phyloP scores from a whole-genome alignment of 2,329 filamentous ascomycete species.

The Madurella fahalii region DNA sequence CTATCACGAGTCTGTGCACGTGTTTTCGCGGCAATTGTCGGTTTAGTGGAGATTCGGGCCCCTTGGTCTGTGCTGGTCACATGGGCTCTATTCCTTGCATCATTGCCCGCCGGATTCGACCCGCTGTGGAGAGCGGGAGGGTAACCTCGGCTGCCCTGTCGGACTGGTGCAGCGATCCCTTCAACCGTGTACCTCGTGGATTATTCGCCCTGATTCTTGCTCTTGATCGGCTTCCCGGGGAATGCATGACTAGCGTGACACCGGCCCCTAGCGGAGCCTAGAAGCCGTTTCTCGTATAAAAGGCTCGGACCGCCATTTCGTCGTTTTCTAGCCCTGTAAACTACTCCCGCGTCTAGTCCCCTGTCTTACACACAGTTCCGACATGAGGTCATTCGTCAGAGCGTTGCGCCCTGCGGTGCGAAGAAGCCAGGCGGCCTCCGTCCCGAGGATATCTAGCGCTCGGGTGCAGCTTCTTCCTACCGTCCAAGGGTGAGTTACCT shows the following conservation, averaged over 20 bases:
- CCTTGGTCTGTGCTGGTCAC: constrained; percentile 15
- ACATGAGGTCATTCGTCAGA: constrained; percentile 48
- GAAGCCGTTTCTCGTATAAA: constrained; percentile 1
- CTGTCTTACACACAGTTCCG: constrained; percentile 12
- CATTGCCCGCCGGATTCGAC: background rate
- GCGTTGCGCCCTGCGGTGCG: constrained; percentile 49
- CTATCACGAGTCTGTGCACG: constrained; percentile 20
- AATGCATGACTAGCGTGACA: constrained; percentile 5
- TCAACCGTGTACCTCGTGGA: constrained; percentile 6
- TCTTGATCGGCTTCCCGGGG: background rate
- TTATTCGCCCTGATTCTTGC: background rate
- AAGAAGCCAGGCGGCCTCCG: constrained; percentile 36
- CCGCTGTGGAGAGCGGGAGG: constrained; percentile 11
- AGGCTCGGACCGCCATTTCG: background rate
- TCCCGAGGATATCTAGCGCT: constrained; percentile 31
- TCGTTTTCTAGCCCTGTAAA: background rate
- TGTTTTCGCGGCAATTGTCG: constrained; percentile 25
- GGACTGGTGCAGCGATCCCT: background rate
- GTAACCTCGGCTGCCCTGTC: constrained; percentile 19
- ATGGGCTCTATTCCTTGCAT: constrained; percentile 12
- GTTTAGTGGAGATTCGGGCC: constrained; percentile 10
- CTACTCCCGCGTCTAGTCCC: background rate
- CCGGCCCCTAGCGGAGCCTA: background rate
- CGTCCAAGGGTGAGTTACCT: constrained; percentile 22
- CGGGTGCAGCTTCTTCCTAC: constrained; percentile 30